Base-by-base conservation (phyloP, 768 basidiomycete species). In the Fomitopsis serialis region DNA sequence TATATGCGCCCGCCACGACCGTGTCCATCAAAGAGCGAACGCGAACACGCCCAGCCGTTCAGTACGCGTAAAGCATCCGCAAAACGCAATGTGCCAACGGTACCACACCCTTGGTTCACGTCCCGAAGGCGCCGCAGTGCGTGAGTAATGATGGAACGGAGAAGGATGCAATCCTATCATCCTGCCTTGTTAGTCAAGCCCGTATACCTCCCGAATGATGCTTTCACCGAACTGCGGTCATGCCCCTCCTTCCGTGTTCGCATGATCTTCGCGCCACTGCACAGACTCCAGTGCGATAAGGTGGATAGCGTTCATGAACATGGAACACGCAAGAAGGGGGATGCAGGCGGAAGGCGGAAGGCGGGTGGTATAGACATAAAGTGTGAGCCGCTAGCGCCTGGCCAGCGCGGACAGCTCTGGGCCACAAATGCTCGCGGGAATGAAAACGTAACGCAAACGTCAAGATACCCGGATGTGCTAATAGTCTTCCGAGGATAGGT, bases 81-180 rank as follows among this genome's bases (percentile, higher is more conserved):
- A 8, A 34, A 22, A 34, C 36, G 35, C 48, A 49, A 27, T 23
- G n/a, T 21, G 48, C 19, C 25, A 29, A 17, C 37, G 48, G 29
- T 27, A 22, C 35, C 48, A 22, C 35, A 19, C 35, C 11, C 24
- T 49, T 29, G 48, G 19, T 37, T 19, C 19, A 15, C 35, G 15
- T 49, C 27, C 45, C 24, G 46, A 29, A 29, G 27, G 17, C 27
- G 13, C 19, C n/a, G n/a, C n/a, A n/a, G n/a, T 12, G 7, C 46
- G 32, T 21, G 21, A 24, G 25, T 15, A 40, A 40, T 22, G 48
- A 22, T 40, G 19, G 19, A 17, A 19, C 19, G 15, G 37, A 7
- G 15, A 21, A 32, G 46, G 21, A 32, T 27, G 27, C 46, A 48
- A 48, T 48, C 48, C 36, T 37, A 40, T 49, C 48, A 49, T 49